Percentiles rank a stretch among this genome's conserved stretches.
phyloP scores from a whole-genome alignment of 345 rosid species.

The Reutealis trisperma region DNA sequence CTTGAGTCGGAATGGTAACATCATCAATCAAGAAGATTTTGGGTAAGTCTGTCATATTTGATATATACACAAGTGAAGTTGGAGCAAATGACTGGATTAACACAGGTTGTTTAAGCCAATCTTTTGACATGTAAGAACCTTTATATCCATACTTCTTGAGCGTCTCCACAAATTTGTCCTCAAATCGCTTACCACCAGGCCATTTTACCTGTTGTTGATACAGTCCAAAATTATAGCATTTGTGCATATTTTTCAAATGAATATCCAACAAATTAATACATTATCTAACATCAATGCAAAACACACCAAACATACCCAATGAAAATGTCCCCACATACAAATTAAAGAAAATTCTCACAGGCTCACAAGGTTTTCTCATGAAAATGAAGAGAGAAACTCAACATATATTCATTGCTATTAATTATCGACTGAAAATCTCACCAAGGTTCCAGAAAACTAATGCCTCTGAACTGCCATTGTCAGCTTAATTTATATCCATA shows the following conservation, averaged over 20 bases:
- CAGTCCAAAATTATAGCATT: conserved; percentile 15
- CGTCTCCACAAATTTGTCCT: conserved; percentile 71
- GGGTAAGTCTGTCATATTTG: conserved; percentile 73
- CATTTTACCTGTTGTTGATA: conserved; percentile 68
- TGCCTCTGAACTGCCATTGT: not conserved
- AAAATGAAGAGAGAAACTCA: not conserved
- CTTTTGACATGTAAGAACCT: conserved; percentile 78
- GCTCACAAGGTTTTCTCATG: not conserved
- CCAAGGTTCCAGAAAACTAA: not conserved
- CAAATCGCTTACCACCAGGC: conserved; percentile 66
- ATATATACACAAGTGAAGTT: conserved; percentile 67
- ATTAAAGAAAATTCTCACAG: no score
- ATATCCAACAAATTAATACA: not conserved
- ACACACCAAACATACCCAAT: no score
- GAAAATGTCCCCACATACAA: no score
- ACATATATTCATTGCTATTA: not conserved
- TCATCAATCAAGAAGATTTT: conserved; percentile 84
- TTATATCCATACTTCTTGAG: conserved; percentile 78
- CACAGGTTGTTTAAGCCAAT: conserved; percentile 79
- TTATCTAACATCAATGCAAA: not conserved
- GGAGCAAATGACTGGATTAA: conserved; percentile 98
- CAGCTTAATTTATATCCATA: not conserved
- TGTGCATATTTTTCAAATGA: not conserved
- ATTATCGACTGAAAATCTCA: no score
- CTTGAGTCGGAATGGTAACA: conserved; percentile 62